Percentiles rank a stretch among this genome's conserved stretches.
phyloP scores from a whole-genome alignment of 106 monocot genomes.

The Phalaenopsis equestris region DNA sequence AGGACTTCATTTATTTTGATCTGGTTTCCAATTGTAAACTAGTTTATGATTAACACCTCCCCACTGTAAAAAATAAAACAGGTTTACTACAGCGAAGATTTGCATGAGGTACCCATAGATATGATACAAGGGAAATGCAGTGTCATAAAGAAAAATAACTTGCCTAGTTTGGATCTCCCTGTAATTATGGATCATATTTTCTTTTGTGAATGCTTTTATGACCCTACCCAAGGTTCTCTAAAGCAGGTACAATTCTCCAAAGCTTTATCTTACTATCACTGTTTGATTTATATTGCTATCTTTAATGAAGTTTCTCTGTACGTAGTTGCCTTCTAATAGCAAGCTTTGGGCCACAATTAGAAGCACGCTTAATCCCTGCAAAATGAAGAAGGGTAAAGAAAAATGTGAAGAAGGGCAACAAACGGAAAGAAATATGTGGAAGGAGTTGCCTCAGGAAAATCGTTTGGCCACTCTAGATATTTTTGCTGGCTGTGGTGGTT shows the following conservation, averaged over 20 bases:
- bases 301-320: constrained; percentile 9
- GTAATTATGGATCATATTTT: constrained; percentile 64
- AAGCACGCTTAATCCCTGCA: constrained; percentile 16
- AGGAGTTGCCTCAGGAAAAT: constrained; percentile 29
- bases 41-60: not conserved
- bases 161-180: constrained; percentile 55
- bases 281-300: not conserved
- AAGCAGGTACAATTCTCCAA: constrained; percentile 59
- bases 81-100: constrained; percentile 88
- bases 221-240: constrained; percentile 53
- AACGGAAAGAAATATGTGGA: constrained; percentile 21
- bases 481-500: constrained; percentile 99
- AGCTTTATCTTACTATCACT: not conserved
- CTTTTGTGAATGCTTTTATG: constrained; percentile 81
- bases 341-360: constrained; percentile 27
- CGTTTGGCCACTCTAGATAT: constrained; percentile 86
- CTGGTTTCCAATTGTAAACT: not conserved
- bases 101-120: constrained; percentile 47
- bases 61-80: constrained; percentile 9
- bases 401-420: constrained; percentile 53
- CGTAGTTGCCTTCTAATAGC: constrained; percentile 66
- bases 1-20: not conserved
- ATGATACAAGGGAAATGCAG: constrained; percentile 82
- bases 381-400: constrained; percentile 74
- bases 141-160: constrained; percentile 53